phyloP scores from a whole-genome alignment of 2,329 filamentous ascomycete genomes.

The Cladosporium austrohemisphaericum region DNA sequence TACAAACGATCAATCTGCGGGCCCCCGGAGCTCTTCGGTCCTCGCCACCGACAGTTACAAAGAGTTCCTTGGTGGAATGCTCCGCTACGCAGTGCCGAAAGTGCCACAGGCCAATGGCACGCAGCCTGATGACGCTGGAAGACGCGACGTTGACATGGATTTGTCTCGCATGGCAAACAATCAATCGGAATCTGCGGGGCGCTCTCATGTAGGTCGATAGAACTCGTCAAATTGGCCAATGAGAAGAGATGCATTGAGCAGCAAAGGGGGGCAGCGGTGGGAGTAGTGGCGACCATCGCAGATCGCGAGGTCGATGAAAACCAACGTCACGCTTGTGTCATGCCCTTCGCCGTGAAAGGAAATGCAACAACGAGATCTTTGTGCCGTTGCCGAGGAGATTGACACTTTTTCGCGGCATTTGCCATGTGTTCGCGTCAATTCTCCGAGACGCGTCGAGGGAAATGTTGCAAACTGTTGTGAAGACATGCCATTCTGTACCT shows the following conservation, averaged over 20 bases:
- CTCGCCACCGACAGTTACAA: background rate
- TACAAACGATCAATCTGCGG: background rate
- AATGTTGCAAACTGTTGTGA: background rate
- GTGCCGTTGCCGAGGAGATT: constrained; percentile 3
- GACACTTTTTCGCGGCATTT: background rate
- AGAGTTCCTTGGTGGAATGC: constrained; percentile 3
- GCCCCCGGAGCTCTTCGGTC: background rate
- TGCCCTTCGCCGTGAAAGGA: background rate
- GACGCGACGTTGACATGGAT: background rate
- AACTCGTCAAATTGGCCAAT: constrained; percentile 3
- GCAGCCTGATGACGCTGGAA: constrained; percentile 5
- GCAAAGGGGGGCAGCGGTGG: background rate
- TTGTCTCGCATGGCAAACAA: constrained; percentile 2
- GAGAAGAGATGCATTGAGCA: background rate
- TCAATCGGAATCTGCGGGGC: background rate
- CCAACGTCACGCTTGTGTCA: constrained; percentile 9
- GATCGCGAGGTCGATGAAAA: constrained; percentile 4
- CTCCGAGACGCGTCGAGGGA: background rate
- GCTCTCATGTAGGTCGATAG: background rate
- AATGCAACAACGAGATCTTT: constrained; percentile 5
- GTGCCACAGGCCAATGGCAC: background rate
- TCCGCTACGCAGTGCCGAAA: constrained; percentile 1
- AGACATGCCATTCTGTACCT: no score
- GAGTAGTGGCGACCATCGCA: background rate
- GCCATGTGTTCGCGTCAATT: background rate